A percentile compares a stretch with the other conserved stretches of the same genome.
Conservation (phyloP, 768 basidiomycete species). For the Podaxis sp. region DNA sequence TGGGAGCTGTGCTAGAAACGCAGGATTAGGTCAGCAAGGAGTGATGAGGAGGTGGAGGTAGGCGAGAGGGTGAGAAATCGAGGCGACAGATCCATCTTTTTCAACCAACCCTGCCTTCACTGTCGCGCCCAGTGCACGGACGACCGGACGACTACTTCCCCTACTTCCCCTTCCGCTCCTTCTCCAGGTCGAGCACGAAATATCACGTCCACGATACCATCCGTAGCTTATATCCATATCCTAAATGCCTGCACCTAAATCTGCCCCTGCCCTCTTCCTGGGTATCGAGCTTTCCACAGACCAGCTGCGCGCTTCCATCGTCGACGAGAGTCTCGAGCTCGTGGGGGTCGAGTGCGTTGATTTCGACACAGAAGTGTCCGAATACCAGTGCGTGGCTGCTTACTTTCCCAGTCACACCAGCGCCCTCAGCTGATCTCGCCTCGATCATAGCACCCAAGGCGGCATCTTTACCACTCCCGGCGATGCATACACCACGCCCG, state of each 20-base stretch:
- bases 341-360: slow-evolving; percentile 82
- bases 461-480: slow-evolving; percentile 86
- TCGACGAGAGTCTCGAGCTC: slow-evolving; percentile 81
- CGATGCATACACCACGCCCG: slow-evolving; percentile 83
- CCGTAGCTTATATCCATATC: slow-evolving; percentile 30
- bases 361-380: slow-evolving; percentile 76
- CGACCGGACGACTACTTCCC: background rate
- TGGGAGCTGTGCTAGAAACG: too few relatives aligned
- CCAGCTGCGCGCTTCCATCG: slow-evolving; percentile 79
- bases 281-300: slow-evolving; percentile 86
- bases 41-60: background rate
- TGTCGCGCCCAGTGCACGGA: background rate
- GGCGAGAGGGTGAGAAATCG: slow-evolving; percentile 10
- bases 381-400: slow-evolving; percentile 70
- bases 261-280: slow-evolving; percentile 63
- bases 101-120: background rate
- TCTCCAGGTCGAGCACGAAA: slow-evolving; percentile 14
- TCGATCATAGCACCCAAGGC: slow-evolving; percentile 65
- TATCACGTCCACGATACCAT: slow-evolving; percentile 30
- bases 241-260: slow-evolving; percentile 43
- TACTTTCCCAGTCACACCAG: slow-evolving; percentile 14
- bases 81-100: slow-evolving; percentile 2
- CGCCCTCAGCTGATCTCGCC: slow-evolving; percentile 16
- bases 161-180: slow-evolving; percentile 1
- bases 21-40: too few relatives aligned